These are phyloP conservation scores for Trichoderma gracile DNA, from an alignment of 2,329 filamentous ascomycete species.

Conservation along the genomic window DNA sequence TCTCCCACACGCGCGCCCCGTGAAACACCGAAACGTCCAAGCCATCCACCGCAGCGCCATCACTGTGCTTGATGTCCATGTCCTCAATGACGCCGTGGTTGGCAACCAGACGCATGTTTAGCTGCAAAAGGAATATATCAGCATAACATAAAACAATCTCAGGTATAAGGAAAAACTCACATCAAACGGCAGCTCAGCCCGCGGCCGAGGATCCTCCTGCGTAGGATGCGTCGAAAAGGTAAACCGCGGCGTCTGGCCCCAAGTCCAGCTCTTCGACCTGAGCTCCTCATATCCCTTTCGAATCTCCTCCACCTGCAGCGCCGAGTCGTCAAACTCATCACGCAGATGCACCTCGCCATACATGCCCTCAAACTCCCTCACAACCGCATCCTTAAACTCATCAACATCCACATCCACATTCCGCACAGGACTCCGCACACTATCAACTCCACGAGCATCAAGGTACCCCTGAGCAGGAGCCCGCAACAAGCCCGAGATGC, in stretches of 20 bases:
- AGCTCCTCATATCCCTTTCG: slow-evolving; percentile 37
- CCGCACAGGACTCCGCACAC: slow-evolving; percentile 78
- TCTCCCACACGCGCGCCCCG: slow-evolving; percentile 27
- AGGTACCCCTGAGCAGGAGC: slow-evolving; percentile 79
- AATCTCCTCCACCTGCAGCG: slow-evolving; percentile 53
- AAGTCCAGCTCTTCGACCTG: slow-evolving; percentile 72
- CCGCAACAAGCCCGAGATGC: slow-evolving; percentile 69
- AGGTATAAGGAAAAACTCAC: slow-evolving; percentile 38
- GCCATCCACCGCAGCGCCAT: neutral
- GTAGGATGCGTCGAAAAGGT: slow-evolving; percentile 64
- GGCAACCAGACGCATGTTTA: slow-evolving; percentile 41
- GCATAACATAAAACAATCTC: too few species aligned
- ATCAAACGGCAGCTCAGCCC: slow-evolving; percentile 51
- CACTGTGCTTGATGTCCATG: slow-evolving; percentile 34
- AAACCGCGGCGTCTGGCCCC: slow-evolving; percentile 83
- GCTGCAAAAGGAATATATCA: slow-evolving; percentile 28
- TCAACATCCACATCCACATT: slow-evolving; percentile 65
- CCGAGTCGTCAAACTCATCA: slow-evolving; percentile 51
- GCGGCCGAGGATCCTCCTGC: slow-evolving; percentile 57
- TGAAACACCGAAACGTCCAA: slow-evolving; percentile 18
- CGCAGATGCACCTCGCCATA: slow-evolving; percentile 53
- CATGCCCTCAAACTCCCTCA: slow-evolving; percentile 65
- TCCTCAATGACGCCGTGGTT: slow-evolving; percentile 42
- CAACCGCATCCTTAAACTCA: slow-evolving; percentile 57
- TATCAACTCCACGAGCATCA: slow-evolving; percentile 82